phyloP scores from a whole-genome alignment of 2,329 filamentous ascomycete species.

The Neurospora sp. region DNA sequence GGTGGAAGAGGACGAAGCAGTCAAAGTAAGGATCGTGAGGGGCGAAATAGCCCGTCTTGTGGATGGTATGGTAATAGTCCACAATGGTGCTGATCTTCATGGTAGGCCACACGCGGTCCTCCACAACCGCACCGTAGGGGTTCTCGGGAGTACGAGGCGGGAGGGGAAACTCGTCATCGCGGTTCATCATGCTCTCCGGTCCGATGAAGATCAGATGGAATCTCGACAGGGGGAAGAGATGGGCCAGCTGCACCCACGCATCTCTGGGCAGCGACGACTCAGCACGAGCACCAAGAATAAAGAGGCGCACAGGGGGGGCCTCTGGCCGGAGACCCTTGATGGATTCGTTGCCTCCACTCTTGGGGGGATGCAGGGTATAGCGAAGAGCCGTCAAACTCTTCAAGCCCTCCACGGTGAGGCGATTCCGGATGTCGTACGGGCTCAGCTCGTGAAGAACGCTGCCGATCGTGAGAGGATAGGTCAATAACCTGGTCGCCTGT shows the following conservation, averaged over 20 bases:
- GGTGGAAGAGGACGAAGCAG: slow-evolving; percentile 94
- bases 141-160: slow-evolving; percentile 77
- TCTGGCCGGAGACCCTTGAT: slow-evolving; percentile 74
- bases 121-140: slow-evolving; percentile 87
- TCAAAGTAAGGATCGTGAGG: slow-evolving; percentile 98
- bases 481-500: slow-evolving; percentile 85
- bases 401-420: slow-evolving; percentile 77
- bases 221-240: slow-evolving; percentile 85
- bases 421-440: slow-evolving; percentile 74
- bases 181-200: slow-evolving; percentile 90
- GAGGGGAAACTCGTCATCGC: slow-evolving; percentile 84
- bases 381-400: slow-evolving; percentile 85
- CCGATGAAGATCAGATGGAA: slow-evolving; percentile 93
- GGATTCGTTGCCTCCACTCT: slow-evolving; percentile 59
- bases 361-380: slow-evolving; percentile 86
- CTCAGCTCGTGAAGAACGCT: slow-evolving; percentile 91
- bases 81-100: slow-evolving; percentile 98
- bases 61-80: slow-evolving; percentile 95
- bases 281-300: slow-evolving; percentile 89
- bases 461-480: slow-evolving; percentile 85
- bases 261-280: slow-evolving; percentile 92
- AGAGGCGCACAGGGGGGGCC: slow-evolving; percentile 81
- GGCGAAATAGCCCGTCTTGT: slow-evolving; percentile 80
- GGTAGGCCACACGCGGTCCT: slow-evolving; percentile 76
- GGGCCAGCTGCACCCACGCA: slow-evolving; percentile 87